Percentiles rank a stretch among this genome's conserved stretches.
Conservation (phyloP, 2,329 filamentous ascomycete genomes). For the Furcasterigmium furcatum region DNA sequence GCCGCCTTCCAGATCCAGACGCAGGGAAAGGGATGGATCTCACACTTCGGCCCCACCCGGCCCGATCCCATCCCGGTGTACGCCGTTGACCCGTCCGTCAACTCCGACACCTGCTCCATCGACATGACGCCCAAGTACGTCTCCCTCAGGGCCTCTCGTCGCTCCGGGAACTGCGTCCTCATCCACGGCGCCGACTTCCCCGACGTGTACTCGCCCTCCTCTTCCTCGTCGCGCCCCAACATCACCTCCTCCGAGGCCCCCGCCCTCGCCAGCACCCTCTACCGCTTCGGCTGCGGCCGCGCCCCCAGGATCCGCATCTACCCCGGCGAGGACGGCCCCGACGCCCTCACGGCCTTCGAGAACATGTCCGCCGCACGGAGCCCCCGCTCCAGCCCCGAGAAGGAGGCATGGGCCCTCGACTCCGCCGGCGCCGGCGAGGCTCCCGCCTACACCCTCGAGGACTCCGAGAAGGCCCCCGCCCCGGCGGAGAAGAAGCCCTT, state of each 20-base stretch:
- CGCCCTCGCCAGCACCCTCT: conserved; percentile 48
- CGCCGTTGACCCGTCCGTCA: conserved; percentile 22
- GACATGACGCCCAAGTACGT: conserved; percentile 41
- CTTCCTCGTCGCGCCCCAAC: no score
- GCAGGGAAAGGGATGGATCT: conserved; percentile 36
- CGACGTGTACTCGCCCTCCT: neutral
- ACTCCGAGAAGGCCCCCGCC: no score
- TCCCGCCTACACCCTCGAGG: neutral
- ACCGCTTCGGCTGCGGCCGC: conserved; percentile 52
- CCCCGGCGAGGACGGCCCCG: conserved; percentile 12
- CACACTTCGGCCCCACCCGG: conserved; percentile 33
- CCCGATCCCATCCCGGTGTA: conserved; percentile 38
- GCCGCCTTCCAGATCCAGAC: conserved; percentile 46
- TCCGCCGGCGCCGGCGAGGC: conserved; percentile 12
- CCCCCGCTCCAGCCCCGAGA: conserved; percentile 4
- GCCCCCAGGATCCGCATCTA: conserved; percentile 41
- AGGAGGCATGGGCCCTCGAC: conserved; percentile 20
- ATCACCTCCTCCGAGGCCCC: no score
- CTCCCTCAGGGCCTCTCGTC: conserved; percentile 43
- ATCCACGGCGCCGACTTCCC: conserved; percentile 33
- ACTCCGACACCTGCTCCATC: conserved; percentile 20
- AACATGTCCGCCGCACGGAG: neutral
- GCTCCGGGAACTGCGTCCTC: conserved; percentile 46
- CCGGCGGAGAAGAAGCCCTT: neutral
- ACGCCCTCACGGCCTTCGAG: conserved; percentile 5